Conservation (phyloP, 2,329 filamentous ascomycete genomes). For the Pseudogymnoascus pannorum region DNA sequence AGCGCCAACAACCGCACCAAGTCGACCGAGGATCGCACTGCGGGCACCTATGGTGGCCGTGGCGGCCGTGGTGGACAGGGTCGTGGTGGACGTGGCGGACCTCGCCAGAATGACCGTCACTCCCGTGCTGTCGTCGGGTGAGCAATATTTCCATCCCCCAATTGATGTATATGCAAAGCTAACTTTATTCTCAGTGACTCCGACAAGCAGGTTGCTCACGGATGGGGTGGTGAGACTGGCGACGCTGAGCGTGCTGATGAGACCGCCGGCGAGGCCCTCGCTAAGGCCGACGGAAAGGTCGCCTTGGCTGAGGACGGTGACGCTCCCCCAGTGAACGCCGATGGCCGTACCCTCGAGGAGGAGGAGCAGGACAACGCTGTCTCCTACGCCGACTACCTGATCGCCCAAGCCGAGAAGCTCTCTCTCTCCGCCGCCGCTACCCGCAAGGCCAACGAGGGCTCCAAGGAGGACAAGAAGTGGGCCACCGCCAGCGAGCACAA, state of each 20-base stretch:
- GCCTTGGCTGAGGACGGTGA: constrained; percentile 45
- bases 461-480: constrained; percentile 87
- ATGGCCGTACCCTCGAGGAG: constrained; percentile 36
- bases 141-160: constrained; percentile 13
- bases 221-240: constrained; percentile 81
- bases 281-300: constrained; percentile 75
- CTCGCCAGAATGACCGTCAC: constrained; percentile 29
- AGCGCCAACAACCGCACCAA: constrained; percentile 75
- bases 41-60: constrained; percentile 57
- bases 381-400: constrained; percentile 84
- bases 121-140: constrained; percentile 28
- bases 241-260: constrained; percentile 84
- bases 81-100: constrained; percentile 16
- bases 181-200: constrained; percentile 51
- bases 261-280: constrained; percentile 83
- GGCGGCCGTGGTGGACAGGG: constrained; percentile 30
- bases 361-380: constrained; percentile 69
- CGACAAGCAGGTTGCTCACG: constrained; percentile 80
- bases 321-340: constrained; percentile 28
- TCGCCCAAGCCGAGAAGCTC: constrained; percentile 63
- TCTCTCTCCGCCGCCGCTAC: constrained; percentile 58
- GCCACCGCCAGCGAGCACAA: constrained; percentile 66
- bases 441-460: constrained; percentile 89
- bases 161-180: constrained; percentile 24
- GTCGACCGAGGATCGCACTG: constrained; percentile 60